phyloP scores from a whole-genome alignment of 2,329 filamentous ascomycete genomes.

The Fusarium begoniae region DNA sequence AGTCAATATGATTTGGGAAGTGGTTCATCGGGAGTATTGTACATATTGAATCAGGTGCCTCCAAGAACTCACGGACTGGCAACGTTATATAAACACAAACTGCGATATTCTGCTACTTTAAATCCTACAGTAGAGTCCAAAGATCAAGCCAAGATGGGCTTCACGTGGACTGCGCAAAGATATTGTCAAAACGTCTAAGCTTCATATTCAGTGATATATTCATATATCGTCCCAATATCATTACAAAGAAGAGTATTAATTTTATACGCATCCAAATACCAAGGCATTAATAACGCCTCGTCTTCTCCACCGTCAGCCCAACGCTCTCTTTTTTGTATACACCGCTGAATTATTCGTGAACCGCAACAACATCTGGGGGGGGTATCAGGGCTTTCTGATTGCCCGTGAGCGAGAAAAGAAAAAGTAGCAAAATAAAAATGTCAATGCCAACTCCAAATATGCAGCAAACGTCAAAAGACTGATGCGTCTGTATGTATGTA shows the following conservation, averaged over 20 bases:
- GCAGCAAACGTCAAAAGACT: conserved; percentile 12
- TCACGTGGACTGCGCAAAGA: neutral
- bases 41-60: neutral
- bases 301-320: neutral
- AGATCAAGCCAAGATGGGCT: neutral
- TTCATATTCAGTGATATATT: neutral
- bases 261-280: conserved; percentile 25
- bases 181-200: neutral
- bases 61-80: neutral
- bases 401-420: conserved; percentile 3
- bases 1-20: neutral
- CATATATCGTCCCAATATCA: conserved; percentile 29
- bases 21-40: neutral
- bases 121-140: neutral
- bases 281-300: conserved; percentile 12
- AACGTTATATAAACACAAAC: neutral
- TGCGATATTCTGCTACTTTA: neutral
- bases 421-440: neutral
- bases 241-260: conserved; percentile 34
- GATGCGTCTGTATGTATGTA: conserved; percentile 1
- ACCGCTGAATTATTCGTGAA: conserved; percentile 32
- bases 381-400: conserved; percentile 35
- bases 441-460: conserved; percentile 25
- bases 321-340: conserved; percentile 25
- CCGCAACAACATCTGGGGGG: conserved; percentile 25